Percentiles rank a stretch among this genome's conserved stretches.
These are phyloP conservation scores for Senecio squalidus DNA, from an alignment of 140 eudicot species.

Conservation along the genomic window DNA sequence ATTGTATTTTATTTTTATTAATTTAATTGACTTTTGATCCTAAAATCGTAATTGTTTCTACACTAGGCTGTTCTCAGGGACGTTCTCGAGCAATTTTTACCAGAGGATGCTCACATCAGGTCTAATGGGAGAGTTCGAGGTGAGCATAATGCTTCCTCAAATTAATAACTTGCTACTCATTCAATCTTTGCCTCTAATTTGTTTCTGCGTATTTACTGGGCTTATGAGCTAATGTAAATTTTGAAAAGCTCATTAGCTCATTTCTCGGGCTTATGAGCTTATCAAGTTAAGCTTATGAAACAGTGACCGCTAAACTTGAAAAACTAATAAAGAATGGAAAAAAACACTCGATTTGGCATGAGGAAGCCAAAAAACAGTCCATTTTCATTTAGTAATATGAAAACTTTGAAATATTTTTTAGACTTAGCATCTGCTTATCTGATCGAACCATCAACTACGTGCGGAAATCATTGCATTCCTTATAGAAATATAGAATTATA, in stretches of 20 bases:
- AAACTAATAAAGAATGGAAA: too few species aligned
- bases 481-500: background rate
- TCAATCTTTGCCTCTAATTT: too few species aligned
- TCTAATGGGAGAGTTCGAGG: conserved; percentile 94
- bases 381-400: too few species aligned
- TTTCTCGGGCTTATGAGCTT: too few species aligned
- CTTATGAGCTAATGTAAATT: too few species aligned
- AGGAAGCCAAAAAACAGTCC: background rate
- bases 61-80: conserved; percentile 88
- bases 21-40: conserved; percentile 14
- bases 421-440: background rate
- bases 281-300: too few species aligned
- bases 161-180: background rate
- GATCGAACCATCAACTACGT: conserved; percentile 3
- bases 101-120: conserved; percentile 75
- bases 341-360: background rate
- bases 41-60: background rate
- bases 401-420: background rate
- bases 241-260: too few species aligned
- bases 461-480: background rate
- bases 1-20: background rate
- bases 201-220: too few species aligned
- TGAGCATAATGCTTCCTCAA: conserved; percentile 27
- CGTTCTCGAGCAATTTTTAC: conserved; percentile 60
- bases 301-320: too few species aligned